Evolutionary conservation across 352 stramenopile species (phyloP).

Genomic region (Albugo candida): DNA sequence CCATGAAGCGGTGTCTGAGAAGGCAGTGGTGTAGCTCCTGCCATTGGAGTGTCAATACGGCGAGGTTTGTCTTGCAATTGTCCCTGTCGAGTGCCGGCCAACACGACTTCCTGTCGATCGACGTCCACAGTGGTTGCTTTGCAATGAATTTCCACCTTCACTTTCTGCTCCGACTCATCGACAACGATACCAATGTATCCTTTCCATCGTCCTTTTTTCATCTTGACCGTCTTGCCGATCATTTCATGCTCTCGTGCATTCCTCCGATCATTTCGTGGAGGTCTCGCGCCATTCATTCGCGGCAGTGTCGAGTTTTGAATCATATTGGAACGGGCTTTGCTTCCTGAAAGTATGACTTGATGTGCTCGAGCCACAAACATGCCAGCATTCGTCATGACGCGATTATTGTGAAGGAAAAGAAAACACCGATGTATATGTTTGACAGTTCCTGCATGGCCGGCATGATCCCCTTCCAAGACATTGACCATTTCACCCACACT

Average conservation of each 20-base stretch:
- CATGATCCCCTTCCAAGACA: conserved; percentile 64
- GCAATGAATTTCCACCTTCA: conserved; percentile 84
- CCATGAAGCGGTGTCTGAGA: conserved; percentile 69
- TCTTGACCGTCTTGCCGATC: conserved; percentile 79
- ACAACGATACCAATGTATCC: conserved; percentile 84
- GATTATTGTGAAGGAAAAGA: conserved; percentile 82
- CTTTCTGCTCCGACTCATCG: conserved; percentile 75
- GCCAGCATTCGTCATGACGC: conserved; percentile 71
- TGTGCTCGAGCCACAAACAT: conserved; percentile 77
- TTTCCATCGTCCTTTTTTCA: conserved; percentile 84
- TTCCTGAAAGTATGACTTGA: conserved; percentile 65
- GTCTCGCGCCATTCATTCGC: conserved; percentile 20
- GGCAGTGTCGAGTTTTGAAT: conserved; percentile 68
- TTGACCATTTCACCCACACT: conserved; percentile 81
- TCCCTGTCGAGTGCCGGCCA: conserved; percentile 62
- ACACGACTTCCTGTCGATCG: conserved; percentile 48
- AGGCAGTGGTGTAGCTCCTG: conserved; percentile 49
- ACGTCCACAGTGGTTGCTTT: conserved; percentile 79
- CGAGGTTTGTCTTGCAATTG: conserved; percentile 50
- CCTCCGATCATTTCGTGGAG: conserved; percentile 15
- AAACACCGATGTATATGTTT: conserved; percentile 83
- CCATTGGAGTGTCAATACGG: conserved; percentile 60
- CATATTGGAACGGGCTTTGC: conserved; percentile 72
- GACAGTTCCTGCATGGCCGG: conserved; percentile 72
- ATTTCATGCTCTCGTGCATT: conserved; percentile 45